These are phyloP conservation scores for Fusarium kyushuense DNA, from an alignment of 2,329 filamentous ascomycete species.

Conservation along the genomic window DNA sequence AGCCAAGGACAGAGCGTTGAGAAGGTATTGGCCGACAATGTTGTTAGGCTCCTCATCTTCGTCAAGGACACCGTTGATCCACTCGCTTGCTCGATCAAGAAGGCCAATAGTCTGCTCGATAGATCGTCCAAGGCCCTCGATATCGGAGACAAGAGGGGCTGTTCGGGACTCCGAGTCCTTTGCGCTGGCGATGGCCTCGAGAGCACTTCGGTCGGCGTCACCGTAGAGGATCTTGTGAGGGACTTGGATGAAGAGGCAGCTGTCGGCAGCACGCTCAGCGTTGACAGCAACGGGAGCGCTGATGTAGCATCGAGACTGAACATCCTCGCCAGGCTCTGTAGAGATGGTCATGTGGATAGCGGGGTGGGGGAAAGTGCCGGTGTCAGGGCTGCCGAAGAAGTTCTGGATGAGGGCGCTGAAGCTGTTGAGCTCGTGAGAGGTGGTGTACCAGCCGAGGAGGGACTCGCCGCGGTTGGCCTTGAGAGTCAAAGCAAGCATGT, in stretches of 20 bases:
- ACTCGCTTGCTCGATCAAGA: conserved; percentile 90
- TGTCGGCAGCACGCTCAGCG: conserved; percentile 93
- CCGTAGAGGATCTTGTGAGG: conserved; percentile 93
- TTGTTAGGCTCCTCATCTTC: conserved; percentile 92
- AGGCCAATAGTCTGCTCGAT: conserved; percentile 90
- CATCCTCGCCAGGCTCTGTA: conserved; percentile 87
- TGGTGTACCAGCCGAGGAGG: conserved; percentile 98
- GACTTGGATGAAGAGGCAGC: conserved; percentile 96
- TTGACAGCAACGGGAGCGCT: conserved; percentile 95
- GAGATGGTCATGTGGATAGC: conserved; percentile 96
- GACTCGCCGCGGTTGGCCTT: conserved; percentile 94
- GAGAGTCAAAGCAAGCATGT: conserved; percentile 95
- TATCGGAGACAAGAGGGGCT: conserved; percentile 82
- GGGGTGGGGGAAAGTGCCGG: conserved; percentile 97
- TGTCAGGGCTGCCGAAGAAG: conserved; percentile 97
- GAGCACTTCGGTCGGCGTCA: conserved; percentile 73
- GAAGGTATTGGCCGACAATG: conserved; percentile 91
- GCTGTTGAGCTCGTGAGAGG: conserved; percentile 94
- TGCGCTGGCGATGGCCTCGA: conserved; percentile 87
- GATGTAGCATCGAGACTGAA: conserved; percentile 94
- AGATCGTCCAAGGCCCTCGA: conserved; percentile 87
- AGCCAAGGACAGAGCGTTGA: conserved; percentile 91
- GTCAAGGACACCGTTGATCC: conserved; percentile 93
- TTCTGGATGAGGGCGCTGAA: conserved; percentile 98
- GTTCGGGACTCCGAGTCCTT: conserved; percentile 82